Evolutionary conservation across 202 grass and related monocot species (phyloP), one percentile per base, ranked within the genome.

Genomic region (Dendrocalamus latiflorus): DNA sequence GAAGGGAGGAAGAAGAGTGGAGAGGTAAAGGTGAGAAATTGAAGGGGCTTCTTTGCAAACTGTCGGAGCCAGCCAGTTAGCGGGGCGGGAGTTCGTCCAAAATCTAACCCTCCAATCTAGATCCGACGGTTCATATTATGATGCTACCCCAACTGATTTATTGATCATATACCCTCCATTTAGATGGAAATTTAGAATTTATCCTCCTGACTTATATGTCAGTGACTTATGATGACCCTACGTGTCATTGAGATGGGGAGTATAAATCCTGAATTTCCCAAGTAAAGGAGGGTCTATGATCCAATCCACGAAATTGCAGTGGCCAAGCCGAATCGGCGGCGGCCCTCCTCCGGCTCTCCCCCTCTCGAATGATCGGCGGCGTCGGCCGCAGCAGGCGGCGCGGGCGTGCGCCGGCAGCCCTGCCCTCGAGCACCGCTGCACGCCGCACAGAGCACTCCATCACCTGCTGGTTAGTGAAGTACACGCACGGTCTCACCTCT

Each of bases 401-500:
- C 33, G 67, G 79, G 22, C 79, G 79, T 8, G 22, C 74, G 54
- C 36, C 79, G 22, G 2, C 51, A 0, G 17, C 26, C 9, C 79
- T 86, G 33, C 68, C 79, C 68, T 86, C 74, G 43, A 69, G 24
- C 74, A 2, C 44, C 11, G 20, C 60, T 36, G 24, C 42, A 30
- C 53, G 14, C 22, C 58, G 34, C 43, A 61, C 58, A n/a, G 79
- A 86, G 44, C 79, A 74, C 84, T 83, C 61, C 5, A 0, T 86
- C 69, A 87, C 75, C 34, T 80, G 74, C 62, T 90, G 88, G 88
- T 90, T 62, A 79, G 88, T 68, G 21, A 89, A 48, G 10, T n/a
- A 41, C 34, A 45, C 53, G 26, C 25, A 33, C 54, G 5, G 30
- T 14, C 64, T 70, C 81, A 80, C 70, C 55, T 38, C 68, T 68